Base-by-base conservation (phyloP, 2,329 filamentous ascomycete genomes). In the Beauveria brongniartii region DNA sequence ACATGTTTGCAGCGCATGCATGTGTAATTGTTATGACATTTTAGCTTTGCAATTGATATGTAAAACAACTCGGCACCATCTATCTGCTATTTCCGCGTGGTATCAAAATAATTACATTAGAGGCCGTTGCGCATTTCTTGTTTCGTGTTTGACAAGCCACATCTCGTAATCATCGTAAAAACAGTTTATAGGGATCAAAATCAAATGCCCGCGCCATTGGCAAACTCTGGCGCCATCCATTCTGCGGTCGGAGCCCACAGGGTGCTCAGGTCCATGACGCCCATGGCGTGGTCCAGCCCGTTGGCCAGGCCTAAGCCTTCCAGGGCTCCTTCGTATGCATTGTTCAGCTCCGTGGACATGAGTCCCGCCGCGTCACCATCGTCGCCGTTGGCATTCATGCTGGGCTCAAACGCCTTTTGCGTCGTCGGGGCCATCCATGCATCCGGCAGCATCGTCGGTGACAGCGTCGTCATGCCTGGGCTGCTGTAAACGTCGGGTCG, bases 311-410 rank as follows among this genome's bases (percentile, higher is more conserved):
- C 78, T 1, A 80, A 70, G 0, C 75, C 75, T 52, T 80, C 78
- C 59, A 79, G 72, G 0, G 78, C 77, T 2, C 78, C 78, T 59
- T 80, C 78, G 52, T 80, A 80, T 0, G 78, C 78, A 44, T 79
- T 80, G 54, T 80, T 80, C n/a, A 79, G 72, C 62, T 80, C 77
- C 8, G 44, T 52, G 14, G 59, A 56, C 4, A 40, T 22, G 3
- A 60, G 30, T 5, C 24, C 58, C 4, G 43, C 30, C 3, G 58
- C 41, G 6, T 43, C 46, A 5, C 24, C 24, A 2, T 26, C 24
- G 3, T 30, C 43, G n/a, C 18, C 46, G n/a, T 22, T 55, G 8
- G 30, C n/a, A 10, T 28, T 55, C 64, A 70, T 65, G 51, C 56
- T 69, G 28, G 14, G n/a, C 22, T 41, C 59, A 48, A 44, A 55